phyloP scores from a whole-genome alignment of 2,329 filamentous ascomycete species.

The Tetracladium maxilliforme region DNA sequence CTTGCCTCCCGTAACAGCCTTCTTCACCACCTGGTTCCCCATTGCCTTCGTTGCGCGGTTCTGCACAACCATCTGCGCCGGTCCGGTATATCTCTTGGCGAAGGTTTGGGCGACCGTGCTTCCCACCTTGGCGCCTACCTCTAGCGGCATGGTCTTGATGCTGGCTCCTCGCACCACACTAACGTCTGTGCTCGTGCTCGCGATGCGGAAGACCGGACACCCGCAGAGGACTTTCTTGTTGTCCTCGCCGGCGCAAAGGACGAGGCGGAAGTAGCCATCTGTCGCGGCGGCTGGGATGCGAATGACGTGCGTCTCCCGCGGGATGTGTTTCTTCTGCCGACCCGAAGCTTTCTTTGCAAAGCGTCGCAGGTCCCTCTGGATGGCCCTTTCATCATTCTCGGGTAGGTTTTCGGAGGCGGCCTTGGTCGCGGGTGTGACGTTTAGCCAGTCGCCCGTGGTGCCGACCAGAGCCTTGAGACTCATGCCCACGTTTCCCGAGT shows the following conservation, averaged over 20 bases:
- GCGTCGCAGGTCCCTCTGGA: conserved; percentile 52
- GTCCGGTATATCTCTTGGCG: conserved; percentile 27
- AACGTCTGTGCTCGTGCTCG: conserved; percentile 46
- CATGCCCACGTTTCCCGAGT: conserved; percentile 55
- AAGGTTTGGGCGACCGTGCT: conserved; percentile 19
- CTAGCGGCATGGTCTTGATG: conserved; percentile 47
- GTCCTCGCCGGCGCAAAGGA: conserved; percentile 36
- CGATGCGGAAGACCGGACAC: conserved; percentile 54
- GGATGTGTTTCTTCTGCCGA: conserved; percentile 28
- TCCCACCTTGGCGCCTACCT: conserved; percentile 44
- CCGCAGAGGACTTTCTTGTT: conserved; percentile 46
- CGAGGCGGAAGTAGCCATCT: conserved; percentile 56
- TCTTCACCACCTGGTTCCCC: conserved; percentile 11
- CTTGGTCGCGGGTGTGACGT: conserved; percentile 45
- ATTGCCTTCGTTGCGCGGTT: conserved; percentile 19
- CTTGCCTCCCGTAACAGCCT: conserved; percentile 17
- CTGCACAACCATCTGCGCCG: conserved; percentile 25
- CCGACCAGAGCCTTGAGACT: conserved; percentile 47
- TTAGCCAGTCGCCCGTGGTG: conserved; percentile 44
- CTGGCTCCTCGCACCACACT: conserved; percentile 51
- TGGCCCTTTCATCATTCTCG: conserved; percentile 44
- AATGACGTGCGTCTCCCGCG: conserved; percentile 49
- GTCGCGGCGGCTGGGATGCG: conserved; percentile 46
- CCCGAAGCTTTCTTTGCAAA: conserved; percentile 39
- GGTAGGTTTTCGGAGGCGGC: conserved; percentile 32